Evolutionary conservation across 345 rosid genomes (phyloP).

Genomic region (Sonneratia alba): DNA sequence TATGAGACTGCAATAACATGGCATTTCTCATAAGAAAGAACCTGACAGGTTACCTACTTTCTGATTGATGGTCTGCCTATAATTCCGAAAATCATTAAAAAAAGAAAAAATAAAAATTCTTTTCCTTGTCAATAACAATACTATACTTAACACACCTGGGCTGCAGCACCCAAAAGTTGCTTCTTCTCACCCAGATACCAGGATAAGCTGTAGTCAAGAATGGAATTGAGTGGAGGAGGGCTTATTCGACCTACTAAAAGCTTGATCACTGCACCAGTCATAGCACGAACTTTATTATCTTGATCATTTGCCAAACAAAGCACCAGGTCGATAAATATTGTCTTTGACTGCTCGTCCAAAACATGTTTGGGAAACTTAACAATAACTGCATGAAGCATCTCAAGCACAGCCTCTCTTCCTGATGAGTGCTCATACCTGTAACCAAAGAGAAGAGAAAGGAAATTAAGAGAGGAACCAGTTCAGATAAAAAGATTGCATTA

Average conservation of each 20-base stretch:
- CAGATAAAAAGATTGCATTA: too few species aligned
- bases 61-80: not conserved
- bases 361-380: conserved; percentile 46
- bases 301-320: conserved; percentile 50
- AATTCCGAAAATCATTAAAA: conserved; percentile 1
- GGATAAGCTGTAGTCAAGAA: conserved; percentile 37
- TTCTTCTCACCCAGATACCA: conserved; percentile 56
- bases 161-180: conserved; percentile 53
- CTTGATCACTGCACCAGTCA: conserved; percentile 46
- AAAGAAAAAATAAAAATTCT: not conserved
- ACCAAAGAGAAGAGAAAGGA: conserved; percentile 1
- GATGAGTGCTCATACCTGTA: conserved; percentile 71
- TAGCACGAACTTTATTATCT: conserved; percentile 47
- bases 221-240: conserved; percentile 29
- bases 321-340: conserved; percentile 47
- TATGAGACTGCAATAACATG: not conserved
- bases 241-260: conserved; percentile 44
- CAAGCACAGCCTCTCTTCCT: conserved; percentile 90
- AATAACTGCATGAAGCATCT: conserved; percentile 66
- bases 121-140: not conserved
- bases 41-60: not conserved
- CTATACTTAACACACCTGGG: conserved; percentile 47
- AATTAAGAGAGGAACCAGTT: not conserved
- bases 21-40: not conserved
- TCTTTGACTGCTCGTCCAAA: conserved; percentile 48